Conservation (phyloP, 345 rosid species). For the Passiflora organensis region DNA sequence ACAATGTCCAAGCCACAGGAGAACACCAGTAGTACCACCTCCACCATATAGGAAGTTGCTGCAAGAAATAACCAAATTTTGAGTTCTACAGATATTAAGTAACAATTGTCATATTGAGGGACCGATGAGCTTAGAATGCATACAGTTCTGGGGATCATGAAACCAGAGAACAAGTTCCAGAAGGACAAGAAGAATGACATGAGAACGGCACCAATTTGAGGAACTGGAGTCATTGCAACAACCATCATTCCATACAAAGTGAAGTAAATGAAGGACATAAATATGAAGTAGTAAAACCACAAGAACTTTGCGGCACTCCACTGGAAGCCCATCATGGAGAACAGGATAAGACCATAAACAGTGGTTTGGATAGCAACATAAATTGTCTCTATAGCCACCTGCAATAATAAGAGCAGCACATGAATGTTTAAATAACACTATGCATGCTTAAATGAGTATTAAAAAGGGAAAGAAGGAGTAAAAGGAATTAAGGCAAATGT, state of each 20-base stretch:
- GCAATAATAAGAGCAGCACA: slow-evolving; percentile 8
- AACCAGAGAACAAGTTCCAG: slow-evolving; percentile 90
- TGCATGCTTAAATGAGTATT: neutral
- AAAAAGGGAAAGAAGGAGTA: neutral
- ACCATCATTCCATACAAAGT: slow-evolving; percentile 77
- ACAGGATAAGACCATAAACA: slow-evolving; percentile 50
- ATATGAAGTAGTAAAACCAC: slow-evolving; percentile 60
- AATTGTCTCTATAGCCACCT: slow-evolving; percentile 66
- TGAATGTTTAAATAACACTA: no score
- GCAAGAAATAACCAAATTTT: neutral
- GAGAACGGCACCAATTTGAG: slow-evolving; percentile 58
- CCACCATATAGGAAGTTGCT: slow-evolving; percentile 91
- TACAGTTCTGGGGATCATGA: slow-evolving; percentile 66
- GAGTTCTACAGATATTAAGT: neutral
- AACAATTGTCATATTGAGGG: neutral
- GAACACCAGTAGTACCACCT: slow-evolving; percentile 85
- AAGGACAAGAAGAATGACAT: slow-evolving; percentile 80
- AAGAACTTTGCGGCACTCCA: slow-evolving; percentile 48
- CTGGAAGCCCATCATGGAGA: slow-evolving; percentile 69
- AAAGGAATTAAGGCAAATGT: neutral
- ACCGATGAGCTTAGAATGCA: slow-evolving; percentile 2
- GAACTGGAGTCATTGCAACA: slow-evolving; percentile 67
- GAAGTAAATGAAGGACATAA: slow-evolving; percentile 59
- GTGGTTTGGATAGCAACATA: slow-evolving; percentile 51
- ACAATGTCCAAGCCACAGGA: slow-evolving; percentile 78